Conservation (phyloP, 257 asterid species). For the Mitragyna speciosa region DNA sequence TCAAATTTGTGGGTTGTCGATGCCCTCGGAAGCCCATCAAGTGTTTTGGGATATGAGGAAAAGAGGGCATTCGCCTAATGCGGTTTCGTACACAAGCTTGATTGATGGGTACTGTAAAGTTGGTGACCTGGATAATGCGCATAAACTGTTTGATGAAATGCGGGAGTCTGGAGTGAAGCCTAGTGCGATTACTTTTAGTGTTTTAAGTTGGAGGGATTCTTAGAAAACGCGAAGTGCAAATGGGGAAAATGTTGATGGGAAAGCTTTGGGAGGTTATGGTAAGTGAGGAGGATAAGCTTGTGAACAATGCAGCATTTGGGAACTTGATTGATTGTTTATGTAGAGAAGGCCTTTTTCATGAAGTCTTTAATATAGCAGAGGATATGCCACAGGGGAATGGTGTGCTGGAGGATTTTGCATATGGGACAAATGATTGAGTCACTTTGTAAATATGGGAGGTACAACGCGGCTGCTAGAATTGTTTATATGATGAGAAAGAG, state of each 20-base stretch:
- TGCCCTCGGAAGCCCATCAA: slow-evolving; percentile 52
- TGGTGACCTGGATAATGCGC: slow-evolving; percentile 47
- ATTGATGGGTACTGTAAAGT: slow-evolving; percentile 56
- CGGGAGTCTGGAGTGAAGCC: slow-evolving; percentile 44
- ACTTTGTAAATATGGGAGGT: slow-evolving; percentile 60
- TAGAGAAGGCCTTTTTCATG: slow-evolving; percentile 73
- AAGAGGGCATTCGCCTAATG: slow-evolving; percentile 65
- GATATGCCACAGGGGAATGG: slow-evolving; percentile 69
- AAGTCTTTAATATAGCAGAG: slow-evolving; percentile 68
- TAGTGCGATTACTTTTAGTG: slow-evolving; percentile 56
- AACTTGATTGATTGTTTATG: slow-evolving; percentile 63
- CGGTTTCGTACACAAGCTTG: slow-evolving; percentile 75
- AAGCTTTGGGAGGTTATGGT: slow-evolving; percentile 66
- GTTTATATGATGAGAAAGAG: slow-evolving; percentile 82
- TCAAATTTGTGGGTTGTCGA: slow-evolving; percentile 48
- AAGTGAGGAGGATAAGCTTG: slow-evolving; percentile 39
- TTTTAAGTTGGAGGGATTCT: slow-evolving; percentile 53
- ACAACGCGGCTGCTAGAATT: slow-evolving; percentile 85
- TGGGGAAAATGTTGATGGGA: slow-evolving; percentile 42
- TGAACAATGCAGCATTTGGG: slow-evolving; percentile 64
- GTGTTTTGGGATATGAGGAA: slow-evolving; percentile 55
- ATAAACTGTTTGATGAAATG: slow-evolving; percentile 81
- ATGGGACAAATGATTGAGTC: slow-evolving; percentile 78
- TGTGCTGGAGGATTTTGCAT: slow-evolving; percentile 65
- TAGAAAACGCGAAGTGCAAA: slow-evolving; percentile 47